These are phyloP conservation scores for Amoebophrya sp. DNA, from an alignment of 169 alveolate genomes.

Conservation along the genomic window DNA sequence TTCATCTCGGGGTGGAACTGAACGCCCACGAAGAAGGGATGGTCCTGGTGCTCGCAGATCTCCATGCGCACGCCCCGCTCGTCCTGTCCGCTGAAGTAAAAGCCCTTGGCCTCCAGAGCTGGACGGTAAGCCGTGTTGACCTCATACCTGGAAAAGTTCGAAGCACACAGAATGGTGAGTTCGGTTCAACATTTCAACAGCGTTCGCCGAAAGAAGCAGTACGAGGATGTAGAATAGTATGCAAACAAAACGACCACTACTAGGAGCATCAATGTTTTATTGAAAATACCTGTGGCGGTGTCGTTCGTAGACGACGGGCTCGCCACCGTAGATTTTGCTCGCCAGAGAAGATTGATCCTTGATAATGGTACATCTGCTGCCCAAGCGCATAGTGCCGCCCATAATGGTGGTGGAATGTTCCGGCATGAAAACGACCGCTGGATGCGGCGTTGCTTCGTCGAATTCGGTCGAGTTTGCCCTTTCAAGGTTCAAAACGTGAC, in stretches of 20 bases:
- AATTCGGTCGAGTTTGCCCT: conserved; percentile 63
- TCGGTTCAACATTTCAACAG: background rate
- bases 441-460: conserved; percentile 46
- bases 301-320: conserved; percentile 74
- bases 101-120: conserved; percentile 70
- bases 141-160: too few relatives aligned
- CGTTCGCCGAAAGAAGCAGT: too few relatives aligned
- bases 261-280: too few relatives aligned
- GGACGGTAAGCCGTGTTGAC: conserved; percentile 40
- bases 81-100: conserved; percentile 82
- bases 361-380: conserved; percentile 73
- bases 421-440: conserved; percentile 60
- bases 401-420: conserved; percentile 47
- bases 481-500: conserved; percentile 53
- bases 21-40: conserved; percentile 81
- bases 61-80: conserved; percentile 78
- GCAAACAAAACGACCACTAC: too few relatives aligned
- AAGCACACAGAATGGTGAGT: background rate
- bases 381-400: conserved; percentile 89
- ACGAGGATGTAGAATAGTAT: too few relatives aligned
- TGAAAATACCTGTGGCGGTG: conserved; percentile 73
- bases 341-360: conserved; percentile 72
- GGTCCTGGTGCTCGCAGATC: conserved; percentile 51
- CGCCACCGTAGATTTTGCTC: conserved; percentile 70
- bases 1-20: conserved; percentile 91